phyloP scores from a whole-genome alignment of 495 filamentous ascomycete species.

The Hypoxylon lenormandii region DNA sequence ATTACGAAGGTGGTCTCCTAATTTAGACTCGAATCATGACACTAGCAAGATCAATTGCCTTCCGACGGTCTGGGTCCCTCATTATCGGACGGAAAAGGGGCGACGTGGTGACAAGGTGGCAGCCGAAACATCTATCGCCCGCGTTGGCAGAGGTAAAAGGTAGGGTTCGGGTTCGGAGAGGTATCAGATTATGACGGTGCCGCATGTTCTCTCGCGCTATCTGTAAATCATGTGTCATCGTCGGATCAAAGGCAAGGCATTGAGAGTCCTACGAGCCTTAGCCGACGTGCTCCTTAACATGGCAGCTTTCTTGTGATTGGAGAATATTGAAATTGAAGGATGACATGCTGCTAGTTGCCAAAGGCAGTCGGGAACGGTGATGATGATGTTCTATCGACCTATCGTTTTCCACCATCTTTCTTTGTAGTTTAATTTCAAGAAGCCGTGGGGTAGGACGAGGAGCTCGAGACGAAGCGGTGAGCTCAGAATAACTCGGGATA shows the following conservation, averaged over 20 bases:
- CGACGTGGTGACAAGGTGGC: neutral
- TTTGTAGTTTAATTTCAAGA: constrained; percentile 24
- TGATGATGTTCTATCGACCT: constrained; percentile 12
- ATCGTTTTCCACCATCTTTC: constrained; percentile 1
- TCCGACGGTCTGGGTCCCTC: constrained; percentile 18
- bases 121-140: neutral
- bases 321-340: neutral
- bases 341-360: neutral
- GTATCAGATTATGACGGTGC: neutral
- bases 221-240: constrained; percentile 17
- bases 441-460: constrained; percentile 29
- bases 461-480: constrained; percentile 24
- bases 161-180: neutral
- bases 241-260: constrained; percentile 5
- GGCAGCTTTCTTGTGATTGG: constrained; percentile 15
- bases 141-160: neutral
- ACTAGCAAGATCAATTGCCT: neutral
- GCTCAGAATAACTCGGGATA: constrained; percentile 12
- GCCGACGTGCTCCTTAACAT: constrained; percentile 10
- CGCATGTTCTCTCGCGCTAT: neutral
- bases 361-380: constrained; percentile 4
- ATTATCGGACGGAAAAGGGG: constrained; percentile 7
- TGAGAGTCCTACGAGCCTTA: constrained; percentile 26
- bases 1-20: constrained; percentile 6
- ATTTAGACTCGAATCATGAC: neutral